These are phyloP conservation scores for Pichia cactophila DNA, from an alignment of 1,139 yeast species.

Conservation along the genomic window DNA sequence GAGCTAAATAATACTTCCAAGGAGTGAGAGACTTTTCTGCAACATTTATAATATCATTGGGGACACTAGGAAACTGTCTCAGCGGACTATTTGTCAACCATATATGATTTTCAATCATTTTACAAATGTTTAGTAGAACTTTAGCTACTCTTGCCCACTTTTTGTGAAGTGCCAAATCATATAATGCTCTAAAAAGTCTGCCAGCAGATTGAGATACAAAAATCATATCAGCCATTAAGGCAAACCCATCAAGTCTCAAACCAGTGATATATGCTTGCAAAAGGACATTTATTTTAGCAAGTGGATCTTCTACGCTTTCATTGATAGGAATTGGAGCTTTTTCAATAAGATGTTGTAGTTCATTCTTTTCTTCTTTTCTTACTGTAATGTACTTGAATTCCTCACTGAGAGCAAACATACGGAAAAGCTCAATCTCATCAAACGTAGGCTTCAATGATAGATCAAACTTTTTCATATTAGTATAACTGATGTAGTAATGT, in stretches of 20 bases:
- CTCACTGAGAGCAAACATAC: conserved; percentile 71
- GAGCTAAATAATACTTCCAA: conserved; percentile 67
- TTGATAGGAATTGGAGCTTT: conserved; percentile 81
- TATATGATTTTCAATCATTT: conserved; percentile 71
- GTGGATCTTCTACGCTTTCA: conserved; percentile 62
- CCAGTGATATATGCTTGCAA: conserved; percentile 81
- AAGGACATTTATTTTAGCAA: conserved; percentile 72
- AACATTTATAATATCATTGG: conserved; percentile 59
- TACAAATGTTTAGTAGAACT: conserved; percentile 55
- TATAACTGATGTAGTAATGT: conserved; percentile 71
- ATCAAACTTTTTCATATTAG: conserved; percentile 61
- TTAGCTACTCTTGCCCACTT: conserved; percentile 67
- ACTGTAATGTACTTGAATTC: conserved; percentile 83
- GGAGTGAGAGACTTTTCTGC: conserved; percentile 80
- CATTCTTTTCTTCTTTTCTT: conserved; percentile 80
- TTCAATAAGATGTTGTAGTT: conserved; percentile 60
- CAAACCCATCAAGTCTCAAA: conserved; percentile 75
- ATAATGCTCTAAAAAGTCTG: conserved; percentile 76
- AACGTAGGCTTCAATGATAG: conserved; percentile 56
- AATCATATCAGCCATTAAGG: conserved; percentile 87
- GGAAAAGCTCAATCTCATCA: conserved; percentile 64
- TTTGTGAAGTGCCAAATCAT: conserved; percentile 64
- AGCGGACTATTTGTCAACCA: conserved; percentile 87
- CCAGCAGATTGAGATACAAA: conserved; percentile 93
- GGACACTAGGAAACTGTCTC: conserved; percentile 68